phyloP scores from a whole-genome alignment of 2,329 filamentous ascomycete genomes.

The Trichoderma endophyticum region DNA sequence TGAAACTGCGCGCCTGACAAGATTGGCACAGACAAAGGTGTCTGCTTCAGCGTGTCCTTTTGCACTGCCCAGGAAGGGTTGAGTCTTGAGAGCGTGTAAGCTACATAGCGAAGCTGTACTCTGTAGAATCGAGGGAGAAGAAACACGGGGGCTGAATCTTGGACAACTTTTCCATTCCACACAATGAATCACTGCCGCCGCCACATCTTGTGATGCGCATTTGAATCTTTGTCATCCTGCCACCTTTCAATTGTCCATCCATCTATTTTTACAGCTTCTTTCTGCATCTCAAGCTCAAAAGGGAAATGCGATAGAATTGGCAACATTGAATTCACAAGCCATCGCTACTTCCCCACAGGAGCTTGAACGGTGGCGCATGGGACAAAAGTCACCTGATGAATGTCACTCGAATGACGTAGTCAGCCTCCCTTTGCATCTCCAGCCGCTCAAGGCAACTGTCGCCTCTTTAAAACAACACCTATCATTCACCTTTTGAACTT shows the following conservation, averaged over 20 bases:
- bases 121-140: neutral
- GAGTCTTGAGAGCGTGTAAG: neutral
- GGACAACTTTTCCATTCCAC: neutral
- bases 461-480: neutral
- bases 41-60: slow-evolving; percentile 46
- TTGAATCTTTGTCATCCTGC: neutral
- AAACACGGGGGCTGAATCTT: neutral
- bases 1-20: slow-evolving; percentile 33
- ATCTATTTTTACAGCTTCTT: neutral
- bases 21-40: slow-evolving; percentile 31
- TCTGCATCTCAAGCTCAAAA: neutral
- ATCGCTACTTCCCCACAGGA: neutral
- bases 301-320: neutral
- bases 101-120: neutral
- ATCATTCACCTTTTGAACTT: neutral
- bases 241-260: neutral
- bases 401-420: slow-evolving; percentile 16
- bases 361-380: neutral
- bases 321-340: neutral
- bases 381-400: slow-evolving; percentile 2
- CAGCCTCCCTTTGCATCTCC: neutral
- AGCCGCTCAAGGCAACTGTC: neutral
- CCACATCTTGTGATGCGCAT: neutral
- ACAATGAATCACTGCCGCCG: neutral
- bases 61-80: slow-evolving; percentile 8